phyloP scores from a whole-genome alignment of 345 rosid genomes.

The Euphorbia lathyris region DNA sequence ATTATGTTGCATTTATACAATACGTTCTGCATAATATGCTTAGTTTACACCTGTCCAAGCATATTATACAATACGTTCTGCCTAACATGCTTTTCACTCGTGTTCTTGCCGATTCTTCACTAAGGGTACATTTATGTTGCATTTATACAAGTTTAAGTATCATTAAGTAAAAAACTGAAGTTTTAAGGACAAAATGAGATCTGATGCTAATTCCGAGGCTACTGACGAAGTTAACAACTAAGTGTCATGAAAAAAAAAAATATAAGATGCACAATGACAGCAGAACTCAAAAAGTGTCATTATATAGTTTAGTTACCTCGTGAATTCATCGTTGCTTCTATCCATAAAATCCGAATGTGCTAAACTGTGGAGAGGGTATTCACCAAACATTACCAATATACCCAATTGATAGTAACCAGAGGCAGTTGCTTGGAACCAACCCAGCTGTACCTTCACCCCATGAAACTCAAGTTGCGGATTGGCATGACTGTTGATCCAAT shows the following conservation, averaged over 20 bases:
- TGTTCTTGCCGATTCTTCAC: neutral
- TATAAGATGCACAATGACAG: neutral
- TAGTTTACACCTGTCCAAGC: too few species aligned
- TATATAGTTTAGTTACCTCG: conserved; percentile 44
- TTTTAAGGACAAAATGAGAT: neutral
- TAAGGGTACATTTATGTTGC: too few species aligned
- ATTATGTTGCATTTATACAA: too few species aligned
- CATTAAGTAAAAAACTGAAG: neutral
- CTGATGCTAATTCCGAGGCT: neutral
- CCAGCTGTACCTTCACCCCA: conserved; percentile 77
- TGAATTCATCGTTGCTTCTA: conserved; percentile 41
- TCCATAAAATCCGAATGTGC: conserved; percentile 41
- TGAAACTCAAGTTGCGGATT: conserved; percentile 93
- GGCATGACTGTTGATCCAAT: conserved; percentile 86
- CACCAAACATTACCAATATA: conserved; percentile 69
- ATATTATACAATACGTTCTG: too few species aligned
- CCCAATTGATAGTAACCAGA: conserved; percentile 98
- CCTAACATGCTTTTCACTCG: too few species aligned
- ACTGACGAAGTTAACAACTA: neutral
- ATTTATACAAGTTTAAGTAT: too few species aligned
- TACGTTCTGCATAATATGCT: too few species aligned
- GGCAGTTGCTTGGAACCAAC: conserved; percentile 99
- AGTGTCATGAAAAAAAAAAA: neutral
- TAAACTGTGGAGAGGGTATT: conserved; percentile 41
- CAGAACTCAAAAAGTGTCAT: neutral